Percentiles rank a stretch among this genome's conserved stretches.
phyloP scores from a whole-genome alignment of 2,329 filamentous ascomycete species.

The Zelopaecilomyces penicillatus region DNA sequence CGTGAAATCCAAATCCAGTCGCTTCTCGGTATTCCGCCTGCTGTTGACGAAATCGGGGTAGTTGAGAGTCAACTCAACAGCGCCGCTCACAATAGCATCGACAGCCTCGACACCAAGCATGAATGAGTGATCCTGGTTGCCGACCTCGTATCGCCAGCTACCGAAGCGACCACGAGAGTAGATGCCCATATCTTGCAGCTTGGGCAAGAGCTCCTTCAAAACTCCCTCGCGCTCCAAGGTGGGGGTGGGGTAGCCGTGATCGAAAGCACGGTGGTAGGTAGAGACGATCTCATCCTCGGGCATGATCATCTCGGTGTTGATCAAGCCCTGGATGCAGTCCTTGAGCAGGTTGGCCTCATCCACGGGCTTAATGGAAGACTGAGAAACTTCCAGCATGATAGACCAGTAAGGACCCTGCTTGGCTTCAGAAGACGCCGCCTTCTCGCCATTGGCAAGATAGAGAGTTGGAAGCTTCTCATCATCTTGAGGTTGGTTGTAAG shows the following conservation, averaged over 20 bases:
- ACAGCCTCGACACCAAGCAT: slow-evolving; percentile 94
- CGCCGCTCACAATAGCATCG: slow-evolving; percentile 81
- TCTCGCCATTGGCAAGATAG: slow-evolving; percentile 77
- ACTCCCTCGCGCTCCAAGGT: slow-evolving; percentile 91
- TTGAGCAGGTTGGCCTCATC: slow-evolving; percentile 74
- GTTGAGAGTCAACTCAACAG: slow-evolving; percentile 87
- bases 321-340: slow-evolving; percentile 89
- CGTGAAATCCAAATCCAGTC: slow-evolving; percentile 37
- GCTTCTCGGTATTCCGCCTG: slow-evolving; percentile 50
- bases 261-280: slow-evolving; percentile 95
- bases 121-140: slow-evolving; percentile 96
- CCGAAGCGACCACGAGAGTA: slow-evolving; percentile 94
- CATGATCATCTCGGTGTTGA: slow-evolving; percentile 97
- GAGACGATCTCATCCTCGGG: slow-evolving; percentile 90
- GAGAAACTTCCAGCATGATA: slow-evolving; percentile 97
- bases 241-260: slow-evolving; percentile 96
- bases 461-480: slow-evolving; percentile 79
- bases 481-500: slow-evolving; percentile 86
- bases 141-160: slow-evolving; percentile 94
- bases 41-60: slow-evolving; percentile 93
- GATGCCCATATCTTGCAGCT: slow-evolving; percentile 85
- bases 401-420: slow-evolving; percentile 97
- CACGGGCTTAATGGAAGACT: slow-evolving; percentile 92
- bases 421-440: slow-evolving; percentile 61
- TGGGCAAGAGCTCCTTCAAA: slow-evolving; percentile 84